Base-by-base conservation (phyloP, 208 protist genomes). In the Trypanosoma theileri region DNA sequence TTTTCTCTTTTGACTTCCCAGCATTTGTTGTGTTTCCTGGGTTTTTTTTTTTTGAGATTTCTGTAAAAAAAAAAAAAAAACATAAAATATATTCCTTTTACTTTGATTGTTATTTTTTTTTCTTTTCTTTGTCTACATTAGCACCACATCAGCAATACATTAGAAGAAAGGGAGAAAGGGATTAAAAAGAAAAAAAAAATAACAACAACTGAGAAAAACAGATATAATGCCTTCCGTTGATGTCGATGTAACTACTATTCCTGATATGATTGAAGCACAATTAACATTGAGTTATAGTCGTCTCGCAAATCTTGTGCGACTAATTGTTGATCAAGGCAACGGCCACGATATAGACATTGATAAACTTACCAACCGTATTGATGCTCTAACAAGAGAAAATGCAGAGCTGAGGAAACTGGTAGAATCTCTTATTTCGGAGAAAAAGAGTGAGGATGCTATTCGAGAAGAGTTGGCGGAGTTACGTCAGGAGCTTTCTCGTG, bases 241-340 rank as follows among this genome's bases (percentile, higher is more conserved):
- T 14, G 58, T 91, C 17, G 90, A 95, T 77, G 71, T 91, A 35
- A 60, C 74, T 4, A 75, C 71, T 51, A 86, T 95, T 40, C 90
- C 90, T 12, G 90, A 95, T 71, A 93, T 95, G 71, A 95, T 95
- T 61, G 90, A 95, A 80, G 90, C 90, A 48, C 90, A 95, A 66
- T 79, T 96, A 11, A 96, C 91, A 3, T 79, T 96, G 12, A 96
- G 88, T 75, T 96, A 93, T 78, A 93, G 84, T 59, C 83, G 88
- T 52, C 83, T 96, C 28, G 74, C 87, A 22, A 76, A 92, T 56
- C 68, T 96, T 22, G 81, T 96, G 19, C 84, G 81, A 21, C 68
- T 91, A 17, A 86, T 96, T 51, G 68, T 96, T 14, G 84, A 93
- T n/a, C 88, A 92, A 52, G 85, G 88, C 16, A 96, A 96, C 59